Base-by-base conservation (phyloP, 2,329 filamentous ascomycete species). In the Elsinoe arachidis region DNA sequence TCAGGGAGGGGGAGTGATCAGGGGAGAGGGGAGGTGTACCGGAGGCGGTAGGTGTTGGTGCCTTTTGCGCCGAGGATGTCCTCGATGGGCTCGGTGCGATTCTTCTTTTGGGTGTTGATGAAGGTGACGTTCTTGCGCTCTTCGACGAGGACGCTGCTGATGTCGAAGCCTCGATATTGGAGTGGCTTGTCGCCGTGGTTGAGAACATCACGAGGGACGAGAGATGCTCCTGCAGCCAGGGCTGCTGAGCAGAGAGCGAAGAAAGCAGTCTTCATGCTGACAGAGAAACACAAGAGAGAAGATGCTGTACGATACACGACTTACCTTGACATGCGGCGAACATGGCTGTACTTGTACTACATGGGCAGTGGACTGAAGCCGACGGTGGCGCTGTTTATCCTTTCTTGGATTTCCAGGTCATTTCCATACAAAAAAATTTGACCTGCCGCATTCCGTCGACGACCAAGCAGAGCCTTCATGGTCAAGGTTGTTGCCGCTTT, bases 51-150 rank as follows among this genome's bases (percentile, higher is more conserved):
- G 9, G 65, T 67, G 53, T 70, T 70, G 66, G 69, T 70, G 14
- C 68, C 68, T n/a, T 66, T 67, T 58, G 67, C 67, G 5, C 63
- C 67, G 2, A 71, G 64, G 46, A 71, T 71, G 33, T 68, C 67
- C 52, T 70, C 68, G 12, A 57, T 51, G 26, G 46, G 46, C 26
- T 51, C 26, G 11, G 46, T 51, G 14, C 30, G 23, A 15, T 51
- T 51, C 23, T 37, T 37, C 46, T 21, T 51, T 15, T 26, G 46
- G 19, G 46, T 35, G 15, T 51, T 51, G 46, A 51, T 51, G 46
- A 34, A 51, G 6, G 46, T 34, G 46, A 51, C 46, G 15, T 51
- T 51, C 46, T 51, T 51, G 46, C 46, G 46, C 33, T 51, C 46
- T 30, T 51, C 46, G 30, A 51, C 46, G 12, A 51, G 33, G 12